Percentiles rank a stretch among this genome's conserved stretches.
Evolutionary conservation across 2,329 filamentous ascomycete species (phyloP).

Genomic region (Arthrobotrys iridis): DNA sequence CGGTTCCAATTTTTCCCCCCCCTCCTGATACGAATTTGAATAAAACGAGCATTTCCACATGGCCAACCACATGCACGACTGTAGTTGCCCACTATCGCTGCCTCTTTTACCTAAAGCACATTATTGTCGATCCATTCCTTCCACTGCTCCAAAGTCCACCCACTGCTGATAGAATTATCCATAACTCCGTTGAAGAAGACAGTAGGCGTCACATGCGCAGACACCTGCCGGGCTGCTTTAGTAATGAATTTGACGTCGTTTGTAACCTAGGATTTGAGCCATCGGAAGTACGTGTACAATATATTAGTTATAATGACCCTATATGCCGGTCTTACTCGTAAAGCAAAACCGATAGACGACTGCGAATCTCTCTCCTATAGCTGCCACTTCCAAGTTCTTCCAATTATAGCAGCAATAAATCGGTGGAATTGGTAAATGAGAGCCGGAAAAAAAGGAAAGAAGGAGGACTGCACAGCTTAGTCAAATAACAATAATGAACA

Average conservation of each 20-base stretch:
- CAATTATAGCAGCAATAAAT: slow-evolving; percentile 25
- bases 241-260: slow-evolving; percentile 84
- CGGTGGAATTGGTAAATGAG: background rate
- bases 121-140: slow-evolving; percentile 80
- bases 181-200: slow-evolving; percentile 88
- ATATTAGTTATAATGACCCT: slow-evolving; percentile 9
- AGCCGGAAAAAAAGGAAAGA: slow-evolving; percentile 1
- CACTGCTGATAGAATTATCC: slow-evolving; percentile 78
- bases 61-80: background rate
- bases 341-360: background rate
- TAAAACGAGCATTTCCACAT: background rate
- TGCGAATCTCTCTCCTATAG: background rate
- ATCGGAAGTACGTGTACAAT: slow-evolving; percentile 5
- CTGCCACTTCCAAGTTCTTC: background rate
- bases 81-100: background rate
- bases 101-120: slow-evolving; percentile 63
- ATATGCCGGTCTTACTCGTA: slow-evolving; percentile 31
- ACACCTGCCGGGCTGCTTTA: slow-evolving; percentile 79
- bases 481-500: background rate
- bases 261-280: slow-evolving; percentile 68
- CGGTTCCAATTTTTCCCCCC: background rate
- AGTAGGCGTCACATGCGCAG: slow-evolving; percentile 90
- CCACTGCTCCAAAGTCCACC: slow-evolving; percentile 84
- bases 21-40: too few relatives aligned
- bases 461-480: background rate